Evolutionary conservation across 352 stramenopile species (phyloP).

Genomic region (Globisporangium barbulae): DNA sequence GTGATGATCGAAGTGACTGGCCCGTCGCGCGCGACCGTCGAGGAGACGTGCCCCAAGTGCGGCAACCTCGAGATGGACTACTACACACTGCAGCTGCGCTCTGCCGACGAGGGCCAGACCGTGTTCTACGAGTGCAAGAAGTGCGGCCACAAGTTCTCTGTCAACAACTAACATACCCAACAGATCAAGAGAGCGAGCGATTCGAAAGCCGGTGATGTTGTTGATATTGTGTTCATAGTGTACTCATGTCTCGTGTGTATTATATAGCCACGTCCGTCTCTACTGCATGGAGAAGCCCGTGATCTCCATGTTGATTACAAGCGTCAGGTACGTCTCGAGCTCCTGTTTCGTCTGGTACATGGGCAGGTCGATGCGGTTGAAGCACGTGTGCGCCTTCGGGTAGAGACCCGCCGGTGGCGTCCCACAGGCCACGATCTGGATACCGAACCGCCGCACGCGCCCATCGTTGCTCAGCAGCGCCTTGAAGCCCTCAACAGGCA

Average conservation of each 20-base stretch:
- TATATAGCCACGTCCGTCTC: conserved; percentile 28
- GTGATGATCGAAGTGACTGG: conserved; percentile 80
- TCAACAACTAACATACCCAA: conserved; percentile 74
- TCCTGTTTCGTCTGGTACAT: conserved; percentile 68
- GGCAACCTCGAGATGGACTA: conserved; percentile 96
- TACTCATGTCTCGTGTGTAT: conserved; percentile 1
- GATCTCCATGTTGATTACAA: conserved; percentile 98
- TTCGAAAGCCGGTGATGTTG: not conserved
- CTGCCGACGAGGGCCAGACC: conserved; percentile 98
- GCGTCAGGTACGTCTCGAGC: conserved; percentile 94
- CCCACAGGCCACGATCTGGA: conserved; percentile 92
- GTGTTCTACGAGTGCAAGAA: conserved; percentile 99
- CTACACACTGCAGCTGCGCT: conserved; percentile 99
- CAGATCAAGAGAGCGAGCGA: not conserved
- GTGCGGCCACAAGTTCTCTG: conserved; percentile 90
- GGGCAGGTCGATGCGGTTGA: conserved; percentile 86
- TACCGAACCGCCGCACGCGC: conserved; percentile 93
- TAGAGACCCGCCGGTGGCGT: conserved; percentile 65
- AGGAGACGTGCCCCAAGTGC: conserved; percentile 98
- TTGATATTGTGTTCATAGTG: not conserved
- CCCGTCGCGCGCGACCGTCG: conserved; percentile 92
- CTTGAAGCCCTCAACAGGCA: conserved; percentile 96
- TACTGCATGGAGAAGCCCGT: conserved; percentile 96
- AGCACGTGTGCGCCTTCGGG: conserved; percentile 86
- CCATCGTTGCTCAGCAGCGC: conserved; percentile 74